Evolutionary conservation across 805 yeast species (phyloP).

Genomic region (Wickerhamiella sergipiensis): DNA sequence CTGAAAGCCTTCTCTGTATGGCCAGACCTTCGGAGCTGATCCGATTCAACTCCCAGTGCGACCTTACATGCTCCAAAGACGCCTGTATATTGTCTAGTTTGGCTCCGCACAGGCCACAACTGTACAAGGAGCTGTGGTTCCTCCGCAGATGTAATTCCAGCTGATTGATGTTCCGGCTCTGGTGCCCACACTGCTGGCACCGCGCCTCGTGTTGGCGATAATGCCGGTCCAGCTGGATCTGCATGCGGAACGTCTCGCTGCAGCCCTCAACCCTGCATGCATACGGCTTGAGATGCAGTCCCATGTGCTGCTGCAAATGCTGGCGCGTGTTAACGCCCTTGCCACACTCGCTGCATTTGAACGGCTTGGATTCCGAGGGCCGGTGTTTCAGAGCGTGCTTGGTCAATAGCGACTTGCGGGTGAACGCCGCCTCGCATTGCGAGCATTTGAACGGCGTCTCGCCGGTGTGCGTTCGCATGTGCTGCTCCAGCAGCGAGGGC

Average conservation of each 20-base stretch:
- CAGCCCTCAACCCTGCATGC: constrained; percentile 52
- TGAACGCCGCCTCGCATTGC: constrained; percentile 50
- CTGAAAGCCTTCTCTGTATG: no score
- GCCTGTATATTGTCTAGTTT: constrained; percentile 13
- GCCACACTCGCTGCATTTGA: constrained; percentile 57
- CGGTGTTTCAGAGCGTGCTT: constrained; percentile 58
- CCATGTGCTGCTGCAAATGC: constrained; percentile 71
- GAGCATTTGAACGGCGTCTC: constrained; percentile 63
- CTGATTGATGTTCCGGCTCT: constrained; percentile 50
- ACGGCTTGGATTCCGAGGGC: constrained; percentile 43
- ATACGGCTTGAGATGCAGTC: constrained; percentile 61
- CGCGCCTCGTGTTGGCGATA: constrained; percentile 27
- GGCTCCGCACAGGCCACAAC: constrained; percentile 19
- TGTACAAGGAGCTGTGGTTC: constrained; percentile 36
- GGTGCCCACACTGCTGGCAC: constrained; percentile 40
- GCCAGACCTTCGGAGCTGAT: no score
- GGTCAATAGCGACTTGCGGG: constrained; percentile 65
- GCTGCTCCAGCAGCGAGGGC: constrained; percentile 76
- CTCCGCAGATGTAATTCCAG: constrained; percentile 53
- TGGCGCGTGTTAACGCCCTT: constrained; percentile 74
- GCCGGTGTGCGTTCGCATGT: constrained; percentile 62
- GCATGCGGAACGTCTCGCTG: constrained; percentile 52
- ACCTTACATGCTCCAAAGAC: constrained; percentile 14
- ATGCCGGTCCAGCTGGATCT: constrained; percentile 66
- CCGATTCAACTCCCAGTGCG: no score